Evolutionary conservation across 352 stramenopile species (phyloP).

Genomic region (Globisporangium lucens): DNA sequence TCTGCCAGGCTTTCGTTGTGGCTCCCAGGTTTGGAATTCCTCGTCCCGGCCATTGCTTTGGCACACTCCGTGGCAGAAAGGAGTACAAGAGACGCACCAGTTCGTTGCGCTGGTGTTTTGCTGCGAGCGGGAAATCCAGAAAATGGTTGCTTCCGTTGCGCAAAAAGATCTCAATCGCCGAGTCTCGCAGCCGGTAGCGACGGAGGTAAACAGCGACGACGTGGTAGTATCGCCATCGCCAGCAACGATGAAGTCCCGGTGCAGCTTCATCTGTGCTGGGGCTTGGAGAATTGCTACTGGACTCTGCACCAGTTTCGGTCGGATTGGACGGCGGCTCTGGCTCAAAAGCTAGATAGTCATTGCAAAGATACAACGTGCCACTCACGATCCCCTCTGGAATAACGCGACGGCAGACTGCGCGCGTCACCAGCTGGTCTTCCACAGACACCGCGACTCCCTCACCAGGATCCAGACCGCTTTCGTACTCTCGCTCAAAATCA

Average conservation of each 20-base stretch:
- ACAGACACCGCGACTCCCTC: conserved; percentile 51
- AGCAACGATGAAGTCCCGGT: conserved; percentile 65
- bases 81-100: conserved; percentile 69
- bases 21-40: conserved; percentile 39
- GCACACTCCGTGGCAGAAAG: conserved; percentile 59
- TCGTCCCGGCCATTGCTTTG: conserved; percentile 77
- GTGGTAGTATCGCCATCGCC: conserved; percentile 80
- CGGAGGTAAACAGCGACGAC: conserved; percentile 75
- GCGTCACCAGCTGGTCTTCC: conserved; percentile 63
- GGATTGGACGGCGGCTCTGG: conserved; percentile 30
- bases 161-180: conserved; percentile 80
- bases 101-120: conserved; percentile 77
- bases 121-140: conserved; percentile 70
- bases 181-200: conserved; percentile 79
- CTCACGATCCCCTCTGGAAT: conserved; percentile 70
- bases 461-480: conserved; percentile 67
- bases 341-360: conserved; percentile 67
- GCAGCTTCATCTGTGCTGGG: conserved; percentile 48
- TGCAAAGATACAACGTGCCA: conserved; percentile 60
- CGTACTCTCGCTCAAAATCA: conserved; percentile 31
- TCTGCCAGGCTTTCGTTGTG: conserved; percentile 81
- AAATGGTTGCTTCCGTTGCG: conserved; percentile 79
- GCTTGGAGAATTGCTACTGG: not conserved
- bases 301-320: not conserved
- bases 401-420: conserved; percentile 64